These are phyloP conservation scores for Lachnum nothofagi DNA, from an alignment of 2,329 filamentous ascomycete genomes.

Conservation along the genomic window DNA sequence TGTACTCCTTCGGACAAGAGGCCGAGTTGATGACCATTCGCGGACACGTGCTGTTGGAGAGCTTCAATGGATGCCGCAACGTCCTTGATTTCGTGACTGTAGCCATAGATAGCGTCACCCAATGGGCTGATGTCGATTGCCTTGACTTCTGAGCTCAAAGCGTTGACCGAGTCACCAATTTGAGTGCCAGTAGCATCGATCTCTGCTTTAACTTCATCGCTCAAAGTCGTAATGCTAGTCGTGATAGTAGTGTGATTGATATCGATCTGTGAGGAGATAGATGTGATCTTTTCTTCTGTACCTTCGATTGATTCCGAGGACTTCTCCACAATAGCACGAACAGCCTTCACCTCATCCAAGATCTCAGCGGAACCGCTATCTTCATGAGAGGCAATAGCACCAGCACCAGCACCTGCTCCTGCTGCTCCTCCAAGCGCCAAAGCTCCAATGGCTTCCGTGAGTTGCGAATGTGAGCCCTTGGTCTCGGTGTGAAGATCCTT, in stretches of 20 bases:
- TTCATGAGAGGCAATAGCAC: conserved; percentile 4
- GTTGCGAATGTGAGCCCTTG: conserved; percentile 20
- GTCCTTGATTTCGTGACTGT: conserved; percentile 8
- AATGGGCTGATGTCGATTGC: conserved; percentile 11
- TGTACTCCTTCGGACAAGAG: conserved; percentile 14
- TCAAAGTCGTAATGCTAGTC: conserved; percentile 22
- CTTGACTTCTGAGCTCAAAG: conserved; percentile 11
- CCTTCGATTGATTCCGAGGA: conserved; percentile 14
- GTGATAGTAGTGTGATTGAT: conserved; percentile 27
- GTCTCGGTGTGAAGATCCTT: conserved; percentile 24
- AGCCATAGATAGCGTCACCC: conserved; percentile 6
- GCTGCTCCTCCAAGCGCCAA: conserved; percentile 21
- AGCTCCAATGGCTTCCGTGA: conserved; percentile 21
- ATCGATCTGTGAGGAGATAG: conserved; percentile 21
- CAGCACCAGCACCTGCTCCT: conserved; percentile 17
- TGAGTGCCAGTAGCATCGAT: conserved; percentile 25
- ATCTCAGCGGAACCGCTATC: conserved; percentile 14
- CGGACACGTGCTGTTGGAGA: conserved; percentile 2
- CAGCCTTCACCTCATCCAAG: conserved; percentile 21
- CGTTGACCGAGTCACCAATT: conserved; percentile 16
- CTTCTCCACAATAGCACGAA: conserved; percentile 16
- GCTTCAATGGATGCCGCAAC: conserved; percentile 10
- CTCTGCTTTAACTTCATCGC: conserved; percentile 25
- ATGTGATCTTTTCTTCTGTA: conserved; percentile 13
- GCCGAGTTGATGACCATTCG: conserved; percentile 3